A percentile compares a stretch with the other conserved stretches of the same genome.
phyloP scores from a whole-genome alignment of 768 basidiomycete species.

The Mycena epipterygia region DNA sequence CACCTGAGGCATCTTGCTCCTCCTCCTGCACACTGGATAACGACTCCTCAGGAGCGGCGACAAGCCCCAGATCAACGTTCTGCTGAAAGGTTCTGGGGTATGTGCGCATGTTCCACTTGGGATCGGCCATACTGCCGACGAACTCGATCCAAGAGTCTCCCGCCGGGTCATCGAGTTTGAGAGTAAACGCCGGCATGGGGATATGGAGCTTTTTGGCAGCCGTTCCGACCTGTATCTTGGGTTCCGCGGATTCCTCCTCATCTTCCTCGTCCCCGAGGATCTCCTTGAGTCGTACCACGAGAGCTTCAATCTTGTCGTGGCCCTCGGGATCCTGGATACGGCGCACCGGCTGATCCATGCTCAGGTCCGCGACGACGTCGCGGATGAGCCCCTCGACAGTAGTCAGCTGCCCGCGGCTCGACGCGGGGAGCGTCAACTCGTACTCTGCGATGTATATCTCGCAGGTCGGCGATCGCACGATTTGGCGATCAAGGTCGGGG shows the following conservation, averaged over 20 bases:
- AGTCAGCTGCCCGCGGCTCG: conserved; percentile 91
- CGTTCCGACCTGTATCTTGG: conserved; percentile 40
- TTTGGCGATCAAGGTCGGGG: conserved; percentile 90
- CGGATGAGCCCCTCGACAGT: conserved; percentile 94
- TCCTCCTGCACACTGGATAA: conserved; percentile 29
- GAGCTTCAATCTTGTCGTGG: conserved; percentile 78
- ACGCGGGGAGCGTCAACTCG: conserved; percentile 90
- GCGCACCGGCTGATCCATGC: conserved; percentile 86
- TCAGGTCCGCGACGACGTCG: conserved; percentile 85
- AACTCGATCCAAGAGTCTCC: conserved; percentile 99
- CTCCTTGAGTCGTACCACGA: conserved; percentile 75
- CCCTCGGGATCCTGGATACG: conserved; percentile 81
- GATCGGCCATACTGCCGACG: conserved; percentile 86
- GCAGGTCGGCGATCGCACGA: conserved; percentile 90
- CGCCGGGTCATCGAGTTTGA: conserved; percentile 92
- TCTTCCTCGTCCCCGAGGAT: conserved; percentile 75
- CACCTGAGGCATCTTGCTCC: conserved; percentile 34
- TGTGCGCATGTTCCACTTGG: conserved; percentile 91
- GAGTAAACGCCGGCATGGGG: conserved; percentile 80
- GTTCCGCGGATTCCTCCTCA: conserved; percentile 59
- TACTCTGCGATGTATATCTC: conserved; percentile 89
- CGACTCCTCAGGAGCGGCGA: conserved; percentile 61
- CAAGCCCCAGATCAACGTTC: conserved; percentile 83
- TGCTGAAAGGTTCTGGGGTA: conserved; percentile 87
- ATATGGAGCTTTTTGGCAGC: conserved; percentile 57